These are phyloP conservation scores for Blastobotrys capitulatus DNA, from an alignment of 1,139 yeast genomes.

Conservation along the genomic window DNA sequence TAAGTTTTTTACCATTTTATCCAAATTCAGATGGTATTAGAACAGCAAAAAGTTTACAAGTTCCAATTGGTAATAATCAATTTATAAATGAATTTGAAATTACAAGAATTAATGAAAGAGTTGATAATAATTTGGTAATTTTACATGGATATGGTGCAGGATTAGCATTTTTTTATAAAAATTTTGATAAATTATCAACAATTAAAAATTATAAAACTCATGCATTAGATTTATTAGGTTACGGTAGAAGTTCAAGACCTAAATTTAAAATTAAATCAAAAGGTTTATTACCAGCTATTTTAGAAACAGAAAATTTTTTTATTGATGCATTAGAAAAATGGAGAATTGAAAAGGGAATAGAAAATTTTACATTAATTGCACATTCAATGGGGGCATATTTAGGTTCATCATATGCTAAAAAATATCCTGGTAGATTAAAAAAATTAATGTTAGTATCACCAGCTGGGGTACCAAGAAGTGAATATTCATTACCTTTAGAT, in stretches of 20 bases:
- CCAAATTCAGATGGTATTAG: slow-evolving; percentile 48
- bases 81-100: slow-evolving; percentile 55
- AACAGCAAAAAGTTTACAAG: slow-evolving; percentile 44
- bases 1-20: slow-evolving; percentile 53
- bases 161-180: slow-evolving; percentile 76
- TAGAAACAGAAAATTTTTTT: slow-evolving; percentile 66
- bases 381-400: slow-evolving; percentile 94
- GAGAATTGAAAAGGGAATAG: slow-evolving; percentile 51
- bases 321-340: slow-evolving; percentile 79
- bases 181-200: slow-evolving; percentile 47
- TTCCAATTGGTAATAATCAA: slow-evolving; percentile 43
- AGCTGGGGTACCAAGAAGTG: slow-evolving; percentile 59
- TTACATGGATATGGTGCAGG: slow-evolving; percentile 94
- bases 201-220: slow-evolving; percentile 48
- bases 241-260: slow-evolving; percentile 74
- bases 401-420: slow-evolving; percentile 69
- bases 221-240: slow-evolving; percentile 78
- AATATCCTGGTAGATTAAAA: slow-evolving; percentile 62
- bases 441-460: slow-evolving; percentile 77
- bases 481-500: slow-evolving; percentile 26
- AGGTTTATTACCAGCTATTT: slow-evolving; percentile 28
- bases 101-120: slow-evolving; percentile 22
- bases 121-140: slow-evolving; percentile 44
- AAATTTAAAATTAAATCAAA: slow-evolving; percentile 35
- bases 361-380: slow-evolving; percentile 67